Base-by-base conservation (phyloP, 257 asterid species). In the Petrea volubilis region DNA sequence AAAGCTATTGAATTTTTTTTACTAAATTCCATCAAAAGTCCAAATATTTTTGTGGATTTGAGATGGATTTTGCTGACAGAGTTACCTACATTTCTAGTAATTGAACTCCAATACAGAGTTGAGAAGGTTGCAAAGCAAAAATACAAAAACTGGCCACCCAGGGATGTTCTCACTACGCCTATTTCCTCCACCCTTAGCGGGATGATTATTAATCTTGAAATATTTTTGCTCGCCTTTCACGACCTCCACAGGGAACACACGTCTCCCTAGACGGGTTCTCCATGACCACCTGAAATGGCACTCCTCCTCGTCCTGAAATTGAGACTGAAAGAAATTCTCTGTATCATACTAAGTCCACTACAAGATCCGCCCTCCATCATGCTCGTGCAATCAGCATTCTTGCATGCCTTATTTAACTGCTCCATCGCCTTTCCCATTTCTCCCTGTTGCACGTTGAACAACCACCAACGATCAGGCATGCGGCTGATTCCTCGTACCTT, bases 181-280 rank as follows among this genome's bases (percentile, higher is more conserved):
- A n/a, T n/a, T n/a, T n/a, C n/a, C n/a, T n/a, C n/a, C n/a, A n/a
- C n/a, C n/a, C n/a, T n/a, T n/a, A n/a, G n/a, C n/a, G n/a, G n/a
- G n/a, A n/a, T n/a, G n/a, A n/a, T n/a, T n/a, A n/a, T n/a, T n/a
- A n/a, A n/a, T n/a, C n/a, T n/a, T n/a, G n/a, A n/a, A n/a, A n/a
- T n/a, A n/a, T n/a, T n/a, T n/a, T n/a, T 72, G 78, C 11, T 36
- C 72, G 2, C 83, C 85, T 3, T 23, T 49, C 17, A 85, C 71
- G 8, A 85, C 86, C 74, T 80, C 85, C 29, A 85, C 79, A 0
- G 84, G 85, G 53, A 85, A 85, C 21, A 27, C 3, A 44, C 87
- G 82, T 20, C 25, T 53, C 0, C 9, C 50, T 71, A 1, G 90
- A 82, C 0, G 85, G 84, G 59, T 85, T 44, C 0, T 33, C 36